phyloP scores from a whole-genome alignment of 495 filamentous ascomycete genomes.

The Melanomma pulvis-pyrius region DNA sequence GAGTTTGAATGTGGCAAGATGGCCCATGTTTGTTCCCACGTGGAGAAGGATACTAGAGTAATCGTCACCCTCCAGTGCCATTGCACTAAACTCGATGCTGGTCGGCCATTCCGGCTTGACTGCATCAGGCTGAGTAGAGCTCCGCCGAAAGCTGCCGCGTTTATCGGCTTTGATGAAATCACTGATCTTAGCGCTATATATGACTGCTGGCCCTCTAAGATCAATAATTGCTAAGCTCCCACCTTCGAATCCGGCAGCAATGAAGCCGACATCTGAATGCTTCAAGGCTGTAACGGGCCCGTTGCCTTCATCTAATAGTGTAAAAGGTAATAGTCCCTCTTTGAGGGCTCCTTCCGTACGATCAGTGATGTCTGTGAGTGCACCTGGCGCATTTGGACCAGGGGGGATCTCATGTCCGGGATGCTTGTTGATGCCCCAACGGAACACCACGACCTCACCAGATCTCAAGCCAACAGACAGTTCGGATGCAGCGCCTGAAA shows the following conservation, averaged over 20 bases:
- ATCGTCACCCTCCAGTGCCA: slow-evolving; percentile 87
- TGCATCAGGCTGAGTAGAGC: slow-evolving; percentile 49
- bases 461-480: slow-evolving; percentile 76
- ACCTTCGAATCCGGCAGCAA: slow-evolving; percentile 79
- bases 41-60: slow-evolving; percentile 94
- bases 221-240: slow-evolving; percentile 82
- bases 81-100: slow-evolving; percentile 83
- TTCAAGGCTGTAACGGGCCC: slow-evolving; percentile 76
- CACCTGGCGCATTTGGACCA: slow-evolving; percentile 54
- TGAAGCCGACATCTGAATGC: slow-evolving; percentile 88
- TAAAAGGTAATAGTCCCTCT: slow-evolving; percentile 79
- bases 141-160: slow-evolving; percentile 65
- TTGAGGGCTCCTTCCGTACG: slow-evolving; percentile 78
- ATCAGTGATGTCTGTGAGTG: slow-evolving; percentile 70
- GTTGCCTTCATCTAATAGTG: slow-evolving; percentile 78
- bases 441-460: slow-evolving; percentile 84
- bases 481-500: slow-evolving; percentile 78
- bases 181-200: slow-evolving; percentile 67
- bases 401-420: slow-evolving; percentile 58
- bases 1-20: slow-evolving; percentile 85
- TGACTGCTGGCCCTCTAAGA: slow-evolving; percentile 84
- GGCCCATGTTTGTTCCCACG: slow-evolving; percentile 82
- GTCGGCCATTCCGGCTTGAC: slow-evolving; percentile 71
- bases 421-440: slow-evolving; percentile 78
- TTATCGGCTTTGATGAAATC: slow-evolving; percentile 73